Conservation (phyloP, 306 rosid species). For the Quercus glauca region DNA sequence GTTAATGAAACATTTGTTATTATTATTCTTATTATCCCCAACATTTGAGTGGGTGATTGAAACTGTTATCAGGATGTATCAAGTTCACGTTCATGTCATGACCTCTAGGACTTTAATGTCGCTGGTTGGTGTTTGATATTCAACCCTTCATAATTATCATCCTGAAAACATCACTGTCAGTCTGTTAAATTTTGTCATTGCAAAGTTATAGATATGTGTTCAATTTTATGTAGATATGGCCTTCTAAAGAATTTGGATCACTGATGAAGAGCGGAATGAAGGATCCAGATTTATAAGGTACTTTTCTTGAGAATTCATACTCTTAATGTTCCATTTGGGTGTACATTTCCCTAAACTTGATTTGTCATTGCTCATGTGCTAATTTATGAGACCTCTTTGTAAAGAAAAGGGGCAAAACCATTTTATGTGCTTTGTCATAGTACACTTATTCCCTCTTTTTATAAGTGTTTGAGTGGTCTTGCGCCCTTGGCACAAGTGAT, state of each 20-base stretch:
- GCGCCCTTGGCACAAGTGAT: no score
- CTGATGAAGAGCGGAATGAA: constrained; percentile 31
- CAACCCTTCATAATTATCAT: background rate
- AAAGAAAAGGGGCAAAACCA: background rate
- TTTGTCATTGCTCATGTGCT: background rate
- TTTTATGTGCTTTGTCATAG: background rate
- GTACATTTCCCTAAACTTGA: background rate
- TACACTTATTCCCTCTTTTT: background rate
- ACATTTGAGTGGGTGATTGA: background rate
- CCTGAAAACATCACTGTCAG: background rate
- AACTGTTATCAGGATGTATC: background rate
- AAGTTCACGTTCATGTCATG: background rate
- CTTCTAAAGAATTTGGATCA: constrained; percentile 60
- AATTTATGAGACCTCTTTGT: background rate
- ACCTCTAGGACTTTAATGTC: background rate
- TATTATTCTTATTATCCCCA: background rate
- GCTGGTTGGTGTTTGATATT: background rate
- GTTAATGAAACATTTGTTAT: background rate
- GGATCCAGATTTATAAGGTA: constrained; percentile 35
- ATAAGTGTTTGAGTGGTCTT: background rate
- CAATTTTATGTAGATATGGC: constrained; percentile 45
- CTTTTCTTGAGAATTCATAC: constrained; percentile 2
- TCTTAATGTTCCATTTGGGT: background rate
- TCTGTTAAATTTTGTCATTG: background rate
- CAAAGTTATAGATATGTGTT: constrained; percentile 2